Conservation (phyloP, 495 filamentous ascomycete species). For the Podospora appendiculata region DNA sequence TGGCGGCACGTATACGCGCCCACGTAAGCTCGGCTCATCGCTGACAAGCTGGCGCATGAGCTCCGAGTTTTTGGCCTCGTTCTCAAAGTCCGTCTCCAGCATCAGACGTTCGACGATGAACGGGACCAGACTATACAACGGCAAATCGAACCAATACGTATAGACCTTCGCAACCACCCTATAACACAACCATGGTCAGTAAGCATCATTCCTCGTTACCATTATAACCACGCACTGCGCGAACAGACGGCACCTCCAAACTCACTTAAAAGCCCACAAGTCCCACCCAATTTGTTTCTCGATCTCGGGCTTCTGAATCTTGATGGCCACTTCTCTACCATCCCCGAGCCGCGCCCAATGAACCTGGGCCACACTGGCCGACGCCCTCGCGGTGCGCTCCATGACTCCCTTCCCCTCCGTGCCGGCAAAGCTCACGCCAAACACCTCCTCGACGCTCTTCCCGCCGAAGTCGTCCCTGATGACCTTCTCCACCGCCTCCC, state of each 20-base stretch:
- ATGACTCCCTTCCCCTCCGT: conserved; percentile 64
- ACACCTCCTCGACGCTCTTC: conserved; percentile 73
- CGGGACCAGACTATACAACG: conserved; percentile 78
- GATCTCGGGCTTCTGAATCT: conserved; percentile 96
- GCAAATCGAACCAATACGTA: conserved; percentile 76
- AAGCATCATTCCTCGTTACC: not conserved
- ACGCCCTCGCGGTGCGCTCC: conserved; percentile 80
- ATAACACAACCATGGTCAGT: conserved; percentile 1
- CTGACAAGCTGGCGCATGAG: conserved; percentile 71
- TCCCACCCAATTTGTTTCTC: conserved; percentile 84
- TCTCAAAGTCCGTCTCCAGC: conserved; percentile 89
- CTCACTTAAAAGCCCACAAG: conserved; percentile 87
- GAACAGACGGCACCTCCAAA: not conserved
- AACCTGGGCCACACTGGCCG: conserved; percentile 90
- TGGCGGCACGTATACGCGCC: conserved; percentile 78
- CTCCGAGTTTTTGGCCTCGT: conserved; percentile 83
- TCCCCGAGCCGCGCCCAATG: conserved; percentile 84
- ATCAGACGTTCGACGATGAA: conserved; percentile 81
- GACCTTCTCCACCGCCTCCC: conserved; percentile 79
- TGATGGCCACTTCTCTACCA: conserved; percentile 85
- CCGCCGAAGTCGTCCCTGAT: conserved; percentile 83
- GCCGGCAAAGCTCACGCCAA: conserved; percentile 72
- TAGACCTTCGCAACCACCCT: conserved; percentile 72
- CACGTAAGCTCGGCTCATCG: conserved; percentile 66
- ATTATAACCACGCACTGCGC: too few relatives aligned